These are phyloP conservation scores for Plantago coronopus DNA, from an alignment of 305 asterid genomes.

Conservation along the genomic window DNA sequence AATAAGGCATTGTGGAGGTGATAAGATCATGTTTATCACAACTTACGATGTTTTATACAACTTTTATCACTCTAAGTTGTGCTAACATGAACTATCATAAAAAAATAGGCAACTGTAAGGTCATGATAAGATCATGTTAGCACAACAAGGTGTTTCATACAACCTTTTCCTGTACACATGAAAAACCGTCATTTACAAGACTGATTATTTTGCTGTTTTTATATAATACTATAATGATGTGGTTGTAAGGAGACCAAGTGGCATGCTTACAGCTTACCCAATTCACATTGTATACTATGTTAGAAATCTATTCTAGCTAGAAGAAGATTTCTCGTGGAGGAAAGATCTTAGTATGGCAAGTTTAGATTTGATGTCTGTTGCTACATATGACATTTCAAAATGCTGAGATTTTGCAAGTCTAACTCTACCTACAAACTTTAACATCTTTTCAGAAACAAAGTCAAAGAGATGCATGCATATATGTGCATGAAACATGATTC, in stretches of 20 bases:
- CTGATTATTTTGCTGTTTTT: too few species aligned
- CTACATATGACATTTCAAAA: background rate
- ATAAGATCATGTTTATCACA: too few species aligned
- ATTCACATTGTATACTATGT: background rate
- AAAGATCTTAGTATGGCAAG: background rate
- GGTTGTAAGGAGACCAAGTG: constrained; percentile 1
- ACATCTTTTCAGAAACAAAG: background rate
- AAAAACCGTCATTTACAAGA: too few species aligned
- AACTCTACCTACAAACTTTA: background rate
- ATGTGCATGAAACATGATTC: background rate
- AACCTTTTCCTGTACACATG: too few species aligned
- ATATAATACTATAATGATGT: too few species aligned
- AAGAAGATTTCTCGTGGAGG: background rate
- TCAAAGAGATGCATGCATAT: background rate
- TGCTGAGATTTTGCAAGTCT: background rate
- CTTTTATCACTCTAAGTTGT: too few species aligned
- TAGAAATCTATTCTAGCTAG: background rate
- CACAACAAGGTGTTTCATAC: too few species aligned
- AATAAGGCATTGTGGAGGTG: too few species aligned
- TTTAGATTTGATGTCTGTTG: constrained; percentile 14
- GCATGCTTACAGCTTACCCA: background rate
- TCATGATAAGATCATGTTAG: too few species aligned
- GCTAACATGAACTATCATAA: too few species aligned
- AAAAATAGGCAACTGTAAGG: too few species aligned
- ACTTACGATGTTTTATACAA: too few species aligned